Base-by-base conservation (phyloP, 1,284 basidiomycete species). In the Ceratorhiza oryzae-sativae region DNA sequence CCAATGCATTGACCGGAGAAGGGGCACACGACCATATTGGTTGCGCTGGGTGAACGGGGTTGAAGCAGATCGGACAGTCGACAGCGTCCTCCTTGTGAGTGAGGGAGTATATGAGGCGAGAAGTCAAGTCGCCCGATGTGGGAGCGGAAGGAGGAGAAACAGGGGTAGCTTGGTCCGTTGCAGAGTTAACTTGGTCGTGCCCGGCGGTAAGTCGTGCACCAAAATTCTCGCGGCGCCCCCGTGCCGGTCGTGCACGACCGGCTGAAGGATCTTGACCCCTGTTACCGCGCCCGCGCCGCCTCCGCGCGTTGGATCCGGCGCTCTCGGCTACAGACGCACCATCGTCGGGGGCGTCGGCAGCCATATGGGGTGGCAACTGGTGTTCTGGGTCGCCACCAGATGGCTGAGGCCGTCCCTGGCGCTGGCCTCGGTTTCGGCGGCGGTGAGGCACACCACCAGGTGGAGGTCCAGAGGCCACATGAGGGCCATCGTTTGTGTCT, bases 61-160 rank as follows among this genome's bases (percentile, higher is more conserved):
- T 86, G 79, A 93, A 93, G 77, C 93, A 95, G 74, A 95, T 93
- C 0, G 88, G 83, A 77, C 93, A 94, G 77, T 94, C 93, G 3
- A 73, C 71, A 20, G 74, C 74, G 41, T 75, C 74, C 73, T 76
- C 72, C 0, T 84, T 87, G 73, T 86, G 71, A 39, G 75, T 84
- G 36, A 93, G 82, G 2, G 85, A 84, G 36, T 84, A 84, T 9
- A 84, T 90, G 60, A 93, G 85, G 1, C 83, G 84, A 4, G 90
- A 90, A 0, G 90, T 90, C 32, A 93, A 84, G 77, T 91, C 90
- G 18, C 49, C 48, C 20, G 65, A 45, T 39, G 65, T 68, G 2
- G 65, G 65, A 18, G 53, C 30, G 27, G 58, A 39, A 25, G 65
- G 65, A 10, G 65, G 32, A n/a, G 51, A n/a, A n/a, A n/a, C n/a